These are phyloP conservation scores for Suhomyces kunorum DNA, from an alignment of 1,139 yeast species.

Conservation along the genomic window DNA sequence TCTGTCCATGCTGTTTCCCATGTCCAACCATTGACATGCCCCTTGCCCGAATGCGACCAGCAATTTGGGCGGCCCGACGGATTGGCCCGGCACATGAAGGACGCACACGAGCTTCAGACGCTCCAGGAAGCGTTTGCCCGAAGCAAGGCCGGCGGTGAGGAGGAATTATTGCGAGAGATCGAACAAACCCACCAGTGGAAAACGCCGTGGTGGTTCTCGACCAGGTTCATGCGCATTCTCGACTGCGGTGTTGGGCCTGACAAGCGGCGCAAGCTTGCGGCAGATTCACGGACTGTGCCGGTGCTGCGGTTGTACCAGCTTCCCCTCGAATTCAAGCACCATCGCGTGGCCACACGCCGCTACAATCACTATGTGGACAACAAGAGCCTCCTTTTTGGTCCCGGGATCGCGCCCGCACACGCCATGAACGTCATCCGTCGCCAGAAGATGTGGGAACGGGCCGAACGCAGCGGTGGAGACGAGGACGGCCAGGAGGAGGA, in stretches of 20 bases:
- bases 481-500: constrained; percentile 13
- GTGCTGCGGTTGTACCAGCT: constrained; percentile 22
- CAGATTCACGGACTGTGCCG: constrained; percentile 5
- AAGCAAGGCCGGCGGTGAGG: constrained; percentile 17
- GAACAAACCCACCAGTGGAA: constrained; percentile 38
- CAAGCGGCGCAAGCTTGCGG: constrained; percentile 3
- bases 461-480: constrained; percentile 12
- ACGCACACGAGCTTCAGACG: constrained; percentile 57
- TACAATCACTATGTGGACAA: constrained; percentile 29
- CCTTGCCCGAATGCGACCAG: constrained; percentile 68
- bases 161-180: constrained; percentile 30
- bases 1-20: constrained; percentile 65
- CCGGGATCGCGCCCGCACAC: constrained; percentile 5
- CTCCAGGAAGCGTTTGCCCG: constrained; percentile 26
- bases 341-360: constrained; percentile 34
- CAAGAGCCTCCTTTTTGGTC: constrained; percentile 10
- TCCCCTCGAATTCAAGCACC: constrained; percentile 39
- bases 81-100: constrained; percentile 61
- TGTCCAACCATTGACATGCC: constrained; percentile 67
- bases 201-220: constrained; percentile 49
- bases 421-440: constrained; percentile 17
- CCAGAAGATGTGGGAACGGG: constrained; percentile 15
- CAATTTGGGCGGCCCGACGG: constrained; percentile 63
- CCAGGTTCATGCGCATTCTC: constrained; percentile 27
- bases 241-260: constrained; percentile 16